phyloP scores from a whole-genome alignment of 75 land plant species.

The Pinus albicaulis region DNA sequence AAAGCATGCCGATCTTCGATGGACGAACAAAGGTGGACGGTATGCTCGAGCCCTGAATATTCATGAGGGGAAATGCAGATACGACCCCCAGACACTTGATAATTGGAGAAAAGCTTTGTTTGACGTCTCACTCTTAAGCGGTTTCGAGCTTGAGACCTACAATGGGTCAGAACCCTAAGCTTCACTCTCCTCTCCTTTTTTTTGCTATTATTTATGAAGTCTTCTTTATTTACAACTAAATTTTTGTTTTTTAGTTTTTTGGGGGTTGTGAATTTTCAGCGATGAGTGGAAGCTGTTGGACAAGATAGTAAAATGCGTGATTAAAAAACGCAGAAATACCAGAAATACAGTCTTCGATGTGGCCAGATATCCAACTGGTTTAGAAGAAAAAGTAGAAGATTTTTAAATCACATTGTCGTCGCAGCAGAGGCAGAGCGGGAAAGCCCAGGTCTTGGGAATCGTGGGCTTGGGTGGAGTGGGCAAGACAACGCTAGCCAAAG shows the following conservation, averaged over 20 bases:
- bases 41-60: background rate
- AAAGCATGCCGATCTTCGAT: background rate
- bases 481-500: slow-evolving; percentile 1
- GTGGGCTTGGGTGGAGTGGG: slow-evolving; percentile 1
- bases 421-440: too few relatives aligned
- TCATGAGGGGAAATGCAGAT: background rate
- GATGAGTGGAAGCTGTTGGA: background rate
- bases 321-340: background rate
- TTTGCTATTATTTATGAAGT: background rate
- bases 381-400: background rate
- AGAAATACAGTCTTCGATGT: background rate
- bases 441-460: background rate
- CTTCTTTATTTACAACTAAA: too few relatives aligned
- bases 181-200: background rate
- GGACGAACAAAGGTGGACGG: background rate
- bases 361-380: background rate
- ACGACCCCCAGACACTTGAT: background rate
- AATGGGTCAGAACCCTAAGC: too few relatives aligned
- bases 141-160: background rate
- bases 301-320: background rate
- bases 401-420: background rate
- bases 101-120: background rate
- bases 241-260: background rate
- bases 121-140: background rate
- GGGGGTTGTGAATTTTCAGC: background rate